phyloP scores from a whole-genome alignment of 768 basidiomycete species.

The Suillus discolor region DNA sequence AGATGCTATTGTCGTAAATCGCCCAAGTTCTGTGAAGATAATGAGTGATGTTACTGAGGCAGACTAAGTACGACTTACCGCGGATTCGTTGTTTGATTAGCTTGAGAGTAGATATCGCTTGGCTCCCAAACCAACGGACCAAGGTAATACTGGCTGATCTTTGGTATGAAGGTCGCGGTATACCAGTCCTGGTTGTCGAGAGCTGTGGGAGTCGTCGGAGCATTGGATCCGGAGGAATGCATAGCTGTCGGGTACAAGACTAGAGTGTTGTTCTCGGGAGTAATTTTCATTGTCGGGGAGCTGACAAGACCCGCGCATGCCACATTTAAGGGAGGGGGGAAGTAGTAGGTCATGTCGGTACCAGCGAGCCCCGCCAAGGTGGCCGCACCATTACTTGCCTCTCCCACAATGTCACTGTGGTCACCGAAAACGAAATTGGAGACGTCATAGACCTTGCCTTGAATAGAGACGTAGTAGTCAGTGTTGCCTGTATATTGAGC shows the following conservation, averaged over 20 bases:
- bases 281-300: slow-evolving; percentile 41
- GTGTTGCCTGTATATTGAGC: slow-evolving; percentile 48
- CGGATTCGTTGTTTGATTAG: slow-evolving; percentile 37
- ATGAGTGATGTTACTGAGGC: slow-evolving; percentile 17
- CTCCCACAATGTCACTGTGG: slow-evolving; percentile 60
- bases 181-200: slow-evolving; percentile 56
- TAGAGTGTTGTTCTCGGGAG: slow-evolving; percentile 48
- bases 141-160: slow-evolving; percentile 58
- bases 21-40: slow-evolving; percentile 50
- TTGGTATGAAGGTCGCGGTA: slow-evolving; percentile 52
- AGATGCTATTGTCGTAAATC: slow-evolving; percentile 58
- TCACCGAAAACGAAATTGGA: slow-evolving; percentile 60
- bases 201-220: slow-evolving; percentile 37
- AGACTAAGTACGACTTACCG: slow-evolving; percentile 24
- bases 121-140: slow-evolving; percentile 57
- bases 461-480: slow-evolving; percentile 66
- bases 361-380: slow-evolving; percentile 59
- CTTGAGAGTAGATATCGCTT: slow-evolving; percentile 38
- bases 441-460: slow-evolving; percentile 63
- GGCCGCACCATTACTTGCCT: slow-evolving; percentile 50
- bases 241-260: slow-evolving; percentile 46
- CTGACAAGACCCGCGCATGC: slow-evolving; percentile 64
- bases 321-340: slow-evolving; percentile 58
- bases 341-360: slow-evolving; percentile 62
- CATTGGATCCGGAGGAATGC: slow-evolving; percentile 56